Percentiles rank a stretch among this genome's conserved stretches.
These are phyloP conservation scores for Penstemon newberryi DNA, from an alignment of 257 asterid genomes.

Conservation along the genomic window DNA sequence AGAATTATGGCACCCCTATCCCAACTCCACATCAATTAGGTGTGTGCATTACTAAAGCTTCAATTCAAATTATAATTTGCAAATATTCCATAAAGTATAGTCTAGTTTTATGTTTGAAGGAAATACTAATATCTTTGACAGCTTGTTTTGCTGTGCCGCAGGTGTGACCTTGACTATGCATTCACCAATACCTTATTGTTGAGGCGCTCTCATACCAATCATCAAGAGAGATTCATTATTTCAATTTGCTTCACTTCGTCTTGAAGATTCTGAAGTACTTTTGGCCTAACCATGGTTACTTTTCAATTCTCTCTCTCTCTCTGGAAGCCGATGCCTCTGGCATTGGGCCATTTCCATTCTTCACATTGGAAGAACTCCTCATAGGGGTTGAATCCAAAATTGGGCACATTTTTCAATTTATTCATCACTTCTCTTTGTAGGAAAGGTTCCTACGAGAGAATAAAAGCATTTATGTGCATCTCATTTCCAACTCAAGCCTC, in stretches of 20 bases:
- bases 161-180: slow-evolving; percentile 72
- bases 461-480: slow-evolving; percentile 55
- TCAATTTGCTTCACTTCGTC: slow-evolving; percentile 20
- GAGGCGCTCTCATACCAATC: slow-evolving; percentile 39
- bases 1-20: slow-evolving; percentile 77
- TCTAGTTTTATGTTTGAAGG: background rate
- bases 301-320: slow-evolving; percentile 31
- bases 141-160: slow-evolving; percentile 97
- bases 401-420: slow-evolving; percentile 17
- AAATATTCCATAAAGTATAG: too few species aligned
- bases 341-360: slow-evolving; percentile 45
- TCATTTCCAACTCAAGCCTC: slow-evolving; percentile 44
- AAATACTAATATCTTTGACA: slow-evolving; percentile 75
- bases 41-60: background rate
- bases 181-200: slow-evolving; percentile 69
- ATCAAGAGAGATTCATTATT: slow-evolving; percentile 39
- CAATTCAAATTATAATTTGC: too few species aligned
- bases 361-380: slow-evolving; percentile 45
- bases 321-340: slow-evolving; percentile 42
- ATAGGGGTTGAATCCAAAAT: slow-evolving; percentile 51
- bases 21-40: slow-evolving; percentile 87
- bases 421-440: slow-evolving; percentile 51
- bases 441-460: slow-evolving; percentile 73
- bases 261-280: slow-evolving; percentile 44
- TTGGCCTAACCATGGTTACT: slow-evolving; percentile 94